A percentile compares a stretch with the other conserved stretches of the same genome.
These are phyloP conservation scores for Populus tomentosa DNA, from an alignment of 441 rosid genomes.

Conservation along the genomic window DNA sequence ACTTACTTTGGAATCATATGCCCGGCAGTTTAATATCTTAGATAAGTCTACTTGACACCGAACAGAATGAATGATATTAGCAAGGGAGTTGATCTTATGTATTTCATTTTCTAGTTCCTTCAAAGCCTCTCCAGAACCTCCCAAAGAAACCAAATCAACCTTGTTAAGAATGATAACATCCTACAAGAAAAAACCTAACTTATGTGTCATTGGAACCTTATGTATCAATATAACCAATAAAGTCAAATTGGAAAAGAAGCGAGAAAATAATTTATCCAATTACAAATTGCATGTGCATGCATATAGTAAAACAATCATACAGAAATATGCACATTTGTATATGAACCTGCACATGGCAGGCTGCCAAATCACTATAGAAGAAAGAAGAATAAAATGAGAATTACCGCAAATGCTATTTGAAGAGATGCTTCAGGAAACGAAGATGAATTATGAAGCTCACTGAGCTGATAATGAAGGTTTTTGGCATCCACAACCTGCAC, in stretches of 20 bases:
- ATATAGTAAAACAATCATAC: not conserved
- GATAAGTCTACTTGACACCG: slow-evolving; percentile 80
- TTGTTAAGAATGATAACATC: slow-evolving; percentile 91
- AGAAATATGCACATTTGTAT: not conserved
- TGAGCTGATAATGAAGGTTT: slow-evolving; percentile 76
- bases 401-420: slow-evolving; percentile 95
- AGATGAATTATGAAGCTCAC: slow-evolving; percentile 45
- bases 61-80: slow-evolving; percentile 59
- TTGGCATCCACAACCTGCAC: slow-evolving; percentile 93
- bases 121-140: slow-evolving; percentile 44
- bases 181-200: slow-evolving; percentile 39
- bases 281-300: not conserved
- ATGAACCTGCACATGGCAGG: not conserved
- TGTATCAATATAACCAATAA: not conserved
- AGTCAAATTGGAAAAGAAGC: not conserved
- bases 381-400: not conserved
- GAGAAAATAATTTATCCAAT: not conserved
- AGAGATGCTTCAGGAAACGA: slow-evolving; percentile 91
- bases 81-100: slow-evolving; percentile 72
- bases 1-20: slow-evolving; percentile 83
- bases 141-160: slow-evolving; percentile 77
- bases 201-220: slow-evolving; percentile 14
- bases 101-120: slow-evolving; percentile 78
- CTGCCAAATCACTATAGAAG: not conserved
- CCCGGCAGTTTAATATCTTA: slow-evolving; percentile 59